Evolutionary conservation across 2,329 filamentous ascomycete genomes (phyloP).

Genomic region (Fusarium sp.): DNA sequence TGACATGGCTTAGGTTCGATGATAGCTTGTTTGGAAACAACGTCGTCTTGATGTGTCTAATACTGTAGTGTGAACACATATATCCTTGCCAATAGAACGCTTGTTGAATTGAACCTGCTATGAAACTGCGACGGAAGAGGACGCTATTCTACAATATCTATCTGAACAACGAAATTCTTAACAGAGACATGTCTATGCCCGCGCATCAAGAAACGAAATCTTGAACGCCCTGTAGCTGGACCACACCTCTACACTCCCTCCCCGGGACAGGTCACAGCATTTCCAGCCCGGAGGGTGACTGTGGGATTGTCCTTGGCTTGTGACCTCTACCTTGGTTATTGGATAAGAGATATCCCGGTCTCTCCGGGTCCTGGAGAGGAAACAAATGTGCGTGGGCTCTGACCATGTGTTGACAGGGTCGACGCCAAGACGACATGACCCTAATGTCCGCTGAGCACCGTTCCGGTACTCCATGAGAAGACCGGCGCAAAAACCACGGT

Average conservation of each 20-base stretch:
- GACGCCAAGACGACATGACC: conserved; percentile 3
- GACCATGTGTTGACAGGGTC: background rate
- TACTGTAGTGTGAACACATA: background rate
- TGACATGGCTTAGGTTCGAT: too few relatives aligned
- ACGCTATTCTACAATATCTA: background rate
- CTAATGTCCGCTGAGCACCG: background rate
- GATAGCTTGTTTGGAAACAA: too few relatives aligned
- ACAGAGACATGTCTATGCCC: background rate
- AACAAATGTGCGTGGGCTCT: background rate
- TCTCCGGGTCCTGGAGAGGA: background rate
- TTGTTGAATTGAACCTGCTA: background rate
- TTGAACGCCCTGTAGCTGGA: background rate
- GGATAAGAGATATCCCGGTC: background rate
- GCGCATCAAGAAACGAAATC: background rate
- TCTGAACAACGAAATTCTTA: background rate
- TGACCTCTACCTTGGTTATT: background rate
- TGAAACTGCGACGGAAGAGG: background rate
- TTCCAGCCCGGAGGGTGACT: background rate
- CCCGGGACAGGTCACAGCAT: background rate
- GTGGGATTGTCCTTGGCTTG: background rate
- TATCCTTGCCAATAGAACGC: background rate
- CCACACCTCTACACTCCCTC: background rate
- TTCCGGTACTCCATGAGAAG: conserved; percentile 1
- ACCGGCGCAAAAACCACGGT: background rate
- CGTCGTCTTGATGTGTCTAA: too few relatives aligned